Evolutionary conservation across 2,329 filamentous ascomycete genomes (phyloP), one percentile per base, ranked within the genome.

Genomic region (Nakataea oryzae): DNA sequence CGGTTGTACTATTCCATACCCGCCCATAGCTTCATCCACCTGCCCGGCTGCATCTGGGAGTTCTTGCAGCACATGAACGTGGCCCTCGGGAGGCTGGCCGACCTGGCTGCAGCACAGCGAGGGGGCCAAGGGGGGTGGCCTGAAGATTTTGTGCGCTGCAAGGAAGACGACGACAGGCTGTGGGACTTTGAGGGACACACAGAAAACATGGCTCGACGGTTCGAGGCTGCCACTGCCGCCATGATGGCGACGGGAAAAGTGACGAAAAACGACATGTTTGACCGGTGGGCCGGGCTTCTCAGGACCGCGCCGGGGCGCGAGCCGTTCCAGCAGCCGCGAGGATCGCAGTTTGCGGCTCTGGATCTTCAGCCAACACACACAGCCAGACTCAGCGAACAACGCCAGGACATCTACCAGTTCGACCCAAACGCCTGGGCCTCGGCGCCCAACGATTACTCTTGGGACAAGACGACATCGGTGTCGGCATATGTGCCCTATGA

Each of bases 1-100:
- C 63, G 65, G 0, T 50, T 63, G 1, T 69, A 64, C 41, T 61
- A 68, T 29, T 63, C 65, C 32, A 59, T 69, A n/a, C 63, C 65
- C 32, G 29, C 62, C 21, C 34, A 57, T 12, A 29, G 61, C 5
- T 66, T 64, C 29, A 62, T 64, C 58, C 61, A 64, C 12, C 56
- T 68, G 2, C 65, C 66, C 24, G 58, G 64, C 9, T 62, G 63
- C 4, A 11, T 64, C 6, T 65, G 65, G n/a, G 57, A 60, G 7
- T 64, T 66, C 59, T 59, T 68, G 6, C 64, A 66, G 8, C 64
- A 67, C 17, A 65, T 65, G n/a, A 64, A 66, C 56, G 47, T 66
- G 1, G 67, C 64, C 3, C 61, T 68, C n/a, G 67, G 65, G 24
- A 64, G 63, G 55, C 62, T 68, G 32, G 67, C 65, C 24, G 66